Conservation (phyloP, 768 basidiomycete species). For the Lactarius indigo region DNA sequence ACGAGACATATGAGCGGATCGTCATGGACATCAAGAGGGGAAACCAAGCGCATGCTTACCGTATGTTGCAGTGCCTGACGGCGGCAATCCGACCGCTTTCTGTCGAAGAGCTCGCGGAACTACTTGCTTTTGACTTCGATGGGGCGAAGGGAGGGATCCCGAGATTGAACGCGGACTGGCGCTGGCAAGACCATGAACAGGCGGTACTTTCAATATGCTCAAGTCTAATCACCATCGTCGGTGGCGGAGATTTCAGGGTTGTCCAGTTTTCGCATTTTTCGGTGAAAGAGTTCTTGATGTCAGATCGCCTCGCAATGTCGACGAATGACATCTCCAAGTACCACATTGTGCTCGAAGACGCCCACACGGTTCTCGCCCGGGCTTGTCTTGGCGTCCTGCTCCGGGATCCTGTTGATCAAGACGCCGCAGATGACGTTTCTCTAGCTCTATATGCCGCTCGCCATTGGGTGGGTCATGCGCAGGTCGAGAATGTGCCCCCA, state of each 20-base stretch:
- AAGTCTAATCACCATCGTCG: background rate
- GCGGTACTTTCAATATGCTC: background rate
- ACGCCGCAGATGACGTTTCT: background rate
- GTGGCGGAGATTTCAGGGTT: background rate
- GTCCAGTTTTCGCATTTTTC: background rate
- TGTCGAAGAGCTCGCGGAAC: background rate
- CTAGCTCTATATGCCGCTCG: background rate
- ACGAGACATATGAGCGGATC: background rate
- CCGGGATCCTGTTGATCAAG: background rate
- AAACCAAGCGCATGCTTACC: background rate
- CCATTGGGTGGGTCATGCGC: background rate
- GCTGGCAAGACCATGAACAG: background rate
- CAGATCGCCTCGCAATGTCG: background rate
- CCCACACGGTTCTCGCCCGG: background rate
- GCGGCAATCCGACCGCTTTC: background rate
- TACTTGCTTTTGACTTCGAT: background rate
- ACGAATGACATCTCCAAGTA: background rate
- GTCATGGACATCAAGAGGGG: background rate
- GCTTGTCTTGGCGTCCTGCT: background rate
- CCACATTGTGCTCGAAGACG: background rate
- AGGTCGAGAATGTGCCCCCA: background rate
- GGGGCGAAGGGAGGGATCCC: background rate
- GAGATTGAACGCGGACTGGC: background rate
- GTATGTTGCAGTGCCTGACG: background rate
- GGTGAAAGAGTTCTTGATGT: background rate